Evolutionary conservation across 306 rosid genomes (phyloP), one percentile per base, ranked within the genome.

Genomic region (Castanea sativa): DNA sequence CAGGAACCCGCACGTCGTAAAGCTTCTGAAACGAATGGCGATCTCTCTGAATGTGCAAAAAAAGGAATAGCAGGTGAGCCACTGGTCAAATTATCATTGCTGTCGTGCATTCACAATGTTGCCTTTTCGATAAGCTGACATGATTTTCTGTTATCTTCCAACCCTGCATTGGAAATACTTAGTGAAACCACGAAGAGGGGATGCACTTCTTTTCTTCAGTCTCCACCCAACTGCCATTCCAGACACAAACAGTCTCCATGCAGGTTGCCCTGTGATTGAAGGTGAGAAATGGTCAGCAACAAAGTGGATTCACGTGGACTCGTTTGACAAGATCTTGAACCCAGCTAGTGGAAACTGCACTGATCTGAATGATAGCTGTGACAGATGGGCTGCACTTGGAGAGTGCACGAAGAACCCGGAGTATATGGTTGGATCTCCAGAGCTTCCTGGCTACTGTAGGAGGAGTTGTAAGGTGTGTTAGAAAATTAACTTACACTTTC

Each of bases 201-300:
- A 96, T 61, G 99, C 99, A 25, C 99, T 96, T 88, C 98, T 96
- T 18, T 96, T 96, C 89, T 96, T 96, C 83, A 93, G 90, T 85
- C 99, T 93, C 68, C 85, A 43, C 88, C 89, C 98, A 81, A 86
- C 80, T 38, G 93, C 98, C 63, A 76, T 71, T 81, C 96, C 97
- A 63, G 98, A 96, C 83, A 45, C 84, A 10, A 78, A n/a, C 59
- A 96, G 99, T 85, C 99, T 96, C 81, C 99, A 96, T 49, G 98
- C 89, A 0, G 98, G 98, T 15, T 96, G 99, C 85, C 98, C 98
- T 4, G 99, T 96, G 74, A 83, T 93, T 73, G 96, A 96, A 87
- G 98, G 99, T 52, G 99, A 96, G 88, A 96, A 96, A 86, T 96
- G 99, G 99, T 96, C 99, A 4, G 98, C 99, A 73, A 93, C 99